Evolutionary conservation across 2,329 filamentous ascomycete genomes (phyloP), one percentile per base, ranked within the genome.

Genomic region (Zymoseptoria ardabiliae): DNA sequence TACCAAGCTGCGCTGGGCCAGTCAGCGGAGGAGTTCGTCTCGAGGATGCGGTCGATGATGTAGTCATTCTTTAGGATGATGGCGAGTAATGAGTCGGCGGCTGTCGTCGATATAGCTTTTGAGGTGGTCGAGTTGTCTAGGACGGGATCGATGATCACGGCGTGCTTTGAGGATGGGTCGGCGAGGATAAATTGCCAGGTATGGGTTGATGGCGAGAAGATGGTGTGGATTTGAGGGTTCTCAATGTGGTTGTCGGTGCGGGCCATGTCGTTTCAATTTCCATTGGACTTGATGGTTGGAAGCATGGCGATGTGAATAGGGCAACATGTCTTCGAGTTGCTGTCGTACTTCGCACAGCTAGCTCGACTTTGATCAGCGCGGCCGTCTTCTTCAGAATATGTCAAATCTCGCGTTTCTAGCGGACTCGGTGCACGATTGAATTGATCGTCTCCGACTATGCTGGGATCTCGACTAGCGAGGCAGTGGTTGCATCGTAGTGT

Each of bases 11-110:
- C 80, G 0, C 82, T 86, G 0, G 86, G 63, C 60, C 87, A 83
- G 58, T 87, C 82, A 3, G 82, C 83, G 61, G 86, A 82, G 0
- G 77, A 79, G 67, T 88, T 85, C 0, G 85, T 87, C 63, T 88
- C 85, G 2, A 87, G 75, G 19, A 88, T 82, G 50, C 70, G 73
- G 0, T 75, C 73, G 10, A 87, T 67, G 0, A 62, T 75, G 66
- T 85, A 85, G 0, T 72, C 72, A 1, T 80, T 69, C 1, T 77
- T 65, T 3, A 67, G 63, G 6, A 83, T 68, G 0, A 81, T 23
- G 0, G 73, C 63, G 0, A 87, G 72, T 0, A 88, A 62, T 0
- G 60, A 50, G 59, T 87, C 82, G 1, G 85, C 85, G 0, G 79
- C 73, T 0, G 65, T 53, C 0, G 84, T 86, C 5, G 70, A 75